Percentiles rank a stretch among this genome's conserved stretches.
Evolutionary conservation across 306 rosid species (phyloP).

Genomic region (Cucumis melo): DNA sequence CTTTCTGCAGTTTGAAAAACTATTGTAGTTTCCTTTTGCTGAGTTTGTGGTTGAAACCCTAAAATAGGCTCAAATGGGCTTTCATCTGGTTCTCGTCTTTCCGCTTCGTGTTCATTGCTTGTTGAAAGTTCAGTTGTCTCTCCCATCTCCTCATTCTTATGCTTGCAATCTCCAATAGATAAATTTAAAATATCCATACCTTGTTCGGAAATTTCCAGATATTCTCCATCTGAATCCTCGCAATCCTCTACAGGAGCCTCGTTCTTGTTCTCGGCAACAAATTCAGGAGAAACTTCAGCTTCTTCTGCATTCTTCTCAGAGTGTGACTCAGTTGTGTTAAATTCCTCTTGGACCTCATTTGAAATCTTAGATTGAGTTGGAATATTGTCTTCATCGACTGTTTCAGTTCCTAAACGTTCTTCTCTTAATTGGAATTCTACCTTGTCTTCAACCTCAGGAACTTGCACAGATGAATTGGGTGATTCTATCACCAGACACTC

Average conservation of each 20-base stretch:
- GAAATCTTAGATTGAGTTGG: constrained; percentile 16
- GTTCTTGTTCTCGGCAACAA: constrained; percentile 12
- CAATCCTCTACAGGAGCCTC: constrained; percentile 19
- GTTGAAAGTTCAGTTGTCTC: constrained; percentile 2
- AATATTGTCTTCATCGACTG: constrained; percentile 7
- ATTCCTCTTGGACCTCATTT: not conserved
- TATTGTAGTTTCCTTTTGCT: not conserved
- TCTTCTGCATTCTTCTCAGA: constrained; percentile 8
- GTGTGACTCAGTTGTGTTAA: not conserved
- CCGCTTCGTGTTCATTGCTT: constrained; percentile 4
- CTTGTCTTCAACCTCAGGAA: constrained; percentile 17
- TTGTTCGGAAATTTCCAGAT: constrained; percentile 12
- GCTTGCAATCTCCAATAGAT: constrained; percentile 9
- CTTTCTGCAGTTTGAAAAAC: constrained; percentile 1
- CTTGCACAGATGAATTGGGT: not conserved
- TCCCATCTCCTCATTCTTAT: constrained; percentile 3
- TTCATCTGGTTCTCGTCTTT: not conserved
- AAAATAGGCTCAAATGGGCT: not conserved
- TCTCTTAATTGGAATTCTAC: constrained; percentile 15
- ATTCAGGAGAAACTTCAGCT: not conserved
- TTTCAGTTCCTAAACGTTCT: constrained; percentile 21
- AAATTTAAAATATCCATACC: constrained; percentile 9
- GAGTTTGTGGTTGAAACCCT: not conserved
- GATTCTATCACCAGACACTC: constrained; percentile 7
- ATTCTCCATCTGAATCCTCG: constrained; percentile 13